Evolutionary conservation across 2,329 filamentous ascomycete species (phyloP).

Genomic region (Bertia moriformis): DNA sequence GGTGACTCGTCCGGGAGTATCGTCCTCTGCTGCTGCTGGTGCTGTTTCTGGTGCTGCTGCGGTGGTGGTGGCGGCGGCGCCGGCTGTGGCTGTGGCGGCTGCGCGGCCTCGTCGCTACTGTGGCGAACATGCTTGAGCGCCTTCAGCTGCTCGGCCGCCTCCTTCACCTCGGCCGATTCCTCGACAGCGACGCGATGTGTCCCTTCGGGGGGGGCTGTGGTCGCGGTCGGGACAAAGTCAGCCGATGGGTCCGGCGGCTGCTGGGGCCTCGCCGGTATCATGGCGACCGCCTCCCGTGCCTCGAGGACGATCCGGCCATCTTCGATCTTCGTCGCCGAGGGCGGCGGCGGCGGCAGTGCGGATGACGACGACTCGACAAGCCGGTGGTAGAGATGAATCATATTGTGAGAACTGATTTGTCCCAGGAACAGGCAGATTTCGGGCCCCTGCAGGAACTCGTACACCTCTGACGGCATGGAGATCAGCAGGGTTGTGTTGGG

Average conservation of each 20-base stretch:
- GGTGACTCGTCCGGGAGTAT: not conserved
- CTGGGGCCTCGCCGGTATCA: slow-evolving; percentile 14
- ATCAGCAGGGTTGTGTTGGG: slow-evolving; percentile 53
- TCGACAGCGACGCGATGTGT: slow-evolving; percentile 24
- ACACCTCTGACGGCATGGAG: slow-evolving; percentile 49
- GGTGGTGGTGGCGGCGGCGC: too few relatives aligned
- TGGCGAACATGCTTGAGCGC: slow-evolving; percentile 49
- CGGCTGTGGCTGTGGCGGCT: slow-evolving; percentile 6
- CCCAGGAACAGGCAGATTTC: slow-evolving; percentile 54
- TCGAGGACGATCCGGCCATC: slow-evolving; percentile 15
- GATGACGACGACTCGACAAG: slow-evolving; percentile 31
- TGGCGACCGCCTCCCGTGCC: slow-evolving; percentile 28
- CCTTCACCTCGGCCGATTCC: slow-evolving; percentile 56
- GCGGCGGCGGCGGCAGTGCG: slow-evolving; percentile 6
- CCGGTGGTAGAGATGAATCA: slow-evolving; percentile 47
- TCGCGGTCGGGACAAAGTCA: slow-evolving; percentile 9
- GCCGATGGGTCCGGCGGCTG: slow-evolving; percentile 9
- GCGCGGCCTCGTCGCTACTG: slow-evolving; percentile 30
- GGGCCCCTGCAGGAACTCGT: slow-evolving; percentile 50
- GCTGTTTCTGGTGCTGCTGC: too few relatives aligned
- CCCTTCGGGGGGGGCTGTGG: slow-evolving; percentile 4
- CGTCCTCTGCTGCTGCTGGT: slow-evolving; percentile 8
- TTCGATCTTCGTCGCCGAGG: slow-evolving; percentile 4
- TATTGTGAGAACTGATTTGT: slow-evolving; percentile 52
- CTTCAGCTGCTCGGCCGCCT: slow-evolving; percentile 53